These are phyloP conservation scores for Abrus precatorius DNA, from an alignment of 306 rosid genomes.

Conservation along the genomic window DNA sequence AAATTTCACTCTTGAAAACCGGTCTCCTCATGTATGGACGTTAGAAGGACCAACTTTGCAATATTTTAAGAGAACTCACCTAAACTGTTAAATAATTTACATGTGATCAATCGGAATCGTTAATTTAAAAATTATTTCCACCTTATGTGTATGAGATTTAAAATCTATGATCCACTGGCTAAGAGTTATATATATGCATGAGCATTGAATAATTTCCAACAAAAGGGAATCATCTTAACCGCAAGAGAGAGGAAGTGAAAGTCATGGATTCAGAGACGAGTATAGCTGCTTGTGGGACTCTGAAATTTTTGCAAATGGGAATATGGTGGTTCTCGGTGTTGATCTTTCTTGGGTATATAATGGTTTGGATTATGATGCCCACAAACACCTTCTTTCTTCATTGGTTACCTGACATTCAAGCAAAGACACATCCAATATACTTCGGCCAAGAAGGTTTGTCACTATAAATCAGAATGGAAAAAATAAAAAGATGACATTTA, in stretches of 20 bases:
- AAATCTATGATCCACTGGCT: too few relatives aligned
- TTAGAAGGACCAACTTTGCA: background rate
- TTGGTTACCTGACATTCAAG: slow-evolving; percentile 56
- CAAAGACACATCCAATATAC: slow-evolving; percentile 59
- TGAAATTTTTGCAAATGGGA: slow-evolving; percentile 46
- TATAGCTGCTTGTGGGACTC: slow-evolving; percentile 27
- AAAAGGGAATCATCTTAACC: background rate
- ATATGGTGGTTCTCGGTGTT: slow-evolving; percentile 51
- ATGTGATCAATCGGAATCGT: background rate
- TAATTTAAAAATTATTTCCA: background rate
- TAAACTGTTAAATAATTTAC: background rate
- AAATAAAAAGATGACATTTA: too few relatives aligned
- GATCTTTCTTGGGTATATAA: slow-evolving; percentile 54
- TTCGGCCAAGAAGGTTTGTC: slow-evolving; percentile 60
- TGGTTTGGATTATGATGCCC: slow-evolving; percentile 66
- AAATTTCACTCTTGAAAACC: background rate
- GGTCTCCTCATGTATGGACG: background rate
- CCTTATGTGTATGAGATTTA: background rate
- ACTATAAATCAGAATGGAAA: background rate
- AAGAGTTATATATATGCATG: background rate
- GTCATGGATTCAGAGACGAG: slow-evolving; percentile 43
- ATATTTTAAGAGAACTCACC: background rate
- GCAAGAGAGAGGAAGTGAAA: background rate
- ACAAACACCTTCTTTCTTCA: slow-evolving; percentile 54
- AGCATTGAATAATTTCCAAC: background rate